Conservation (phyloP, 164 flowering plant genomes). For the Piper betle region DNA sequence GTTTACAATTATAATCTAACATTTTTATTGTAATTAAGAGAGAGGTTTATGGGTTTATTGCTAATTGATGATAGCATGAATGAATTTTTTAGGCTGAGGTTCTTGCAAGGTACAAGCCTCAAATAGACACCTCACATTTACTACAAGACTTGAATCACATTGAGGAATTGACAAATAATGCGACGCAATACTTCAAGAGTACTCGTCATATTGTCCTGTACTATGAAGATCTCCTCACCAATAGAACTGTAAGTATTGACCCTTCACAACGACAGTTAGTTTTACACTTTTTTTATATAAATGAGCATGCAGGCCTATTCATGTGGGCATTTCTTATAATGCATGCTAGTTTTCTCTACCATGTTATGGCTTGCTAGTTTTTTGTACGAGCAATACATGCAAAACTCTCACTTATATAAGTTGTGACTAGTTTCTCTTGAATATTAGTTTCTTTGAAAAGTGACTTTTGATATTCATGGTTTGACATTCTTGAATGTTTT, state of each 20-base stretch:
- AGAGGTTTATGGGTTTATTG: not conserved
- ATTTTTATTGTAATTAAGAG: not conserved
- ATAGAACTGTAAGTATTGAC: constrained; percentile 28
- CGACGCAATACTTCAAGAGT: constrained; percentile 40
- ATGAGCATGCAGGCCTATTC: no score
- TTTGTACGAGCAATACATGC: no score
- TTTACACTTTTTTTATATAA: not conserved
- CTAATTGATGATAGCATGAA: not conserved
- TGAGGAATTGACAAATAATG: constrained; percentile 30
- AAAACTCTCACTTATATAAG: not conserved
- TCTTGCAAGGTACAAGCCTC: constrained; percentile 56
- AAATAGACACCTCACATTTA: constrained; percentile 34
- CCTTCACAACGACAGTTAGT: not conserved
- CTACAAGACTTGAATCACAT: constrained; percentile 29
- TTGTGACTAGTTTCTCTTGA: not conserved
- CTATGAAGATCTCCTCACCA: constrained; percentile 58
- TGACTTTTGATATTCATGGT: not conserved
- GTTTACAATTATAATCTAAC: no score
- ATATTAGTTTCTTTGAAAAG: not conserved
- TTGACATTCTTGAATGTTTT: not conserved
- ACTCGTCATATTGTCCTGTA: constrained; percentile 52
- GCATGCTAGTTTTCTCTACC: no score
- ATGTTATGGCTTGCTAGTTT: no score
- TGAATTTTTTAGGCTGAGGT: constrained; percentile 39
- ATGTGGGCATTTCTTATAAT: no score